Evolutionary conservation across 75 land plant genomes (phyloP), one percentile per base, ranked within the genome.

Genomic region (Selaginella moellendorffii): DNA sequence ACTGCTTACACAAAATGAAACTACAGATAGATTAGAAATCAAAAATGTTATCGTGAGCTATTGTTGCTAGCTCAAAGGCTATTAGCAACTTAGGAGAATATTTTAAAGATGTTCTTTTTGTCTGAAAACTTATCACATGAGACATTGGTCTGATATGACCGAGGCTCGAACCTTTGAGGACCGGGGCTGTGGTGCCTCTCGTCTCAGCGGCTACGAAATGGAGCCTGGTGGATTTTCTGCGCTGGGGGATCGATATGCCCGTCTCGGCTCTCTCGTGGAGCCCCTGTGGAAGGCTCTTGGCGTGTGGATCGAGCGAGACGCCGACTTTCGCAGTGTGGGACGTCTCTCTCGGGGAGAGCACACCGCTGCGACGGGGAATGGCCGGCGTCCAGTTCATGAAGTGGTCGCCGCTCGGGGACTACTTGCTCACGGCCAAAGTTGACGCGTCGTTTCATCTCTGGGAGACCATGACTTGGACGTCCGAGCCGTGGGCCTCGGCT

Each of bases 21-120:
- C n/a, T n/a, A n/a, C 70, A 90, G 28, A 52, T 88, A 69, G 96
- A 85, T 63, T 92, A 96, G 97, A 76, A 96, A 68, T 96, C 97
- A 66, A 88, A 88, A n/a, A n/a, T n/a, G n/a, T n/a, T n/a, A n/a
- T n/a, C n/a, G n/a, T n/a, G n/a, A n/a, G n/a, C n/a, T n/a, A n/a
- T n/a, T n/a, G n/a, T n/a, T n/a, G n/a, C n/a, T n/a, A n/a, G n/a
- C n/a, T n/a, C n/a, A n/a, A n/a, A n/a, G n/a, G n/a, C n/a, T n/a
- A n/a, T n/a, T n/a, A n/a, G n/a, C n/a, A n/a, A n/a, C n/a, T n/a
- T n/a, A n/a, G n/a, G n/a, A n/a, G n/a, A n/a, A n/a, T n/a, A n/a
- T n/a, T n/a, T n/a, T n/a, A n/a, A n/a, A n/a, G n/a, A n/a, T n/a
- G n/a, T n/a, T n/a, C n/a, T n/a, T n/a, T n/a, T n/a, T n/a, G n/a